phyloP scores from a whole-genome alignment of 345 rosid species.

The Erucastrum elatum region DNA sequence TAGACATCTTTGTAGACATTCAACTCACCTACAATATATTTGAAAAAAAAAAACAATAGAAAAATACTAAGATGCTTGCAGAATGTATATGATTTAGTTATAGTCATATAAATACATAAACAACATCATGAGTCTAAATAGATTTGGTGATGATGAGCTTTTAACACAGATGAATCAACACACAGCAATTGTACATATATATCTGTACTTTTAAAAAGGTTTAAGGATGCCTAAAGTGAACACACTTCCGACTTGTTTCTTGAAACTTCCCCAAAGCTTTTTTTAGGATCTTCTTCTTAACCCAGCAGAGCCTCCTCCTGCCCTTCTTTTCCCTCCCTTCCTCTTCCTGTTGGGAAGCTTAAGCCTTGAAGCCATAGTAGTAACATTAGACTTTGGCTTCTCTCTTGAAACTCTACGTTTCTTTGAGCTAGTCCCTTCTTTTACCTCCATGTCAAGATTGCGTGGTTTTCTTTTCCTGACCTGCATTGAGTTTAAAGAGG shows the following conservation, averaged over 20 bases:
- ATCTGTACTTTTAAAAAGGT: slow-evolving; percentile 29
- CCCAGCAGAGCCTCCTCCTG: slow-evolving; percentile 36
- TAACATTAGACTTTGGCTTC: slow-evolving; percentile 30
- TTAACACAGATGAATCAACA: slow-evolving; percentile 23
- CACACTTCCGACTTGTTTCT: slow-evolving; percentile 6
- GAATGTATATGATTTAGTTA: neutral
- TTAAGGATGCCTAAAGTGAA: neutral
- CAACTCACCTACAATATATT: neutral
- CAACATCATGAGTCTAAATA: slow-evolving; percentile 27
- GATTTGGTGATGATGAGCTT: neutral
- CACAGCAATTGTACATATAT: slow-evolving; percentile 4
- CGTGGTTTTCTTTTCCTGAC: slow-evolving; percentile 39
- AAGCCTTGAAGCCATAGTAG: slow-evolving; percentile 44
- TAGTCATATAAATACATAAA: slow-evolving; percentile 2
- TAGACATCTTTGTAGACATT: slow-evolving; percentile 56
- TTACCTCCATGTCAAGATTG: slow-evolving; percentile 41
- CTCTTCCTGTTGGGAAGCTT: slow-evolving; percentile 50
- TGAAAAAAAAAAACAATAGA: neutral
- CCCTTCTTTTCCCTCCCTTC: slow-evolving; percentile 53
- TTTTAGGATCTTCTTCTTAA: slow-evolving; percentile 46
- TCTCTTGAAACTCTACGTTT: slow-evolving; percentile 34
- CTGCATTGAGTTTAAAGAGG: slow-evolving; percentile 17
- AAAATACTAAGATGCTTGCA: neutral
- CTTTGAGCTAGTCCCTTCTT: slow-evolving; percentile 47
- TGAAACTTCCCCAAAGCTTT: slow-evolving; percentile 17